Conservation (phyloP, 2,329 filamentous ascomycete species). For the Dactylellina leptospora region DNA sequence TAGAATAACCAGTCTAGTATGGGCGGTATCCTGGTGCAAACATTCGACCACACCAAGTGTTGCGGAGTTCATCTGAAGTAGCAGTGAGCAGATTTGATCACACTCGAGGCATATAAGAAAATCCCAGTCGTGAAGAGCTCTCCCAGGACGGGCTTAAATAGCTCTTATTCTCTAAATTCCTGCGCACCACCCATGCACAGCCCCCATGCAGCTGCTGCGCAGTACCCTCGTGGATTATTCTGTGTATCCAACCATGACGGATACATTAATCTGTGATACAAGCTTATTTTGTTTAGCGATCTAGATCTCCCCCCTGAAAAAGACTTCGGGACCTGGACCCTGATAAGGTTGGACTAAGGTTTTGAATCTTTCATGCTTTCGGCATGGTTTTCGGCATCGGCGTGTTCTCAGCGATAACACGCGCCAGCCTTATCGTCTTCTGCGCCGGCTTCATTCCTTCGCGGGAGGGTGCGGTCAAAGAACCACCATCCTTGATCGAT, state of each 20-base stretch:
- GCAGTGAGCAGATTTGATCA: constrained; percentile 45
- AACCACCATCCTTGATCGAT: too few relatives aligned
- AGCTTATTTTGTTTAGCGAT: constrained; percentile 14
- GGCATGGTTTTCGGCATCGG: background rate
- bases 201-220: background rate
- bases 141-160: constrained; percentile 14
- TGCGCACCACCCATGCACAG: constrained; percentile 1
- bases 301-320: background rate
- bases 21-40: too few relatives aligned
- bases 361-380: background rate
- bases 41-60: too few relatives aligned
- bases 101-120: constrained; percentile 35
- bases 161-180: constrained; percentile 33
- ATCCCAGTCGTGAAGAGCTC: background rate
- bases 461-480: too few relatives aligned
- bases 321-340: background rate
- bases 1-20: too few relatives aligned
- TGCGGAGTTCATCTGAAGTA: too few relatives aligned
- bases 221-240: background rate
- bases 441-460: background rate
- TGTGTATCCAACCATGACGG: background rate
- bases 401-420: background rate
- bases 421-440: background rate
- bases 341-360: constrained; percentile 13
- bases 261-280: constrained; percentile 7